Evolutionary conservation across 257 asterid genomes (phyloP).

Genomic region (Jacaranda copaia): DNA sequence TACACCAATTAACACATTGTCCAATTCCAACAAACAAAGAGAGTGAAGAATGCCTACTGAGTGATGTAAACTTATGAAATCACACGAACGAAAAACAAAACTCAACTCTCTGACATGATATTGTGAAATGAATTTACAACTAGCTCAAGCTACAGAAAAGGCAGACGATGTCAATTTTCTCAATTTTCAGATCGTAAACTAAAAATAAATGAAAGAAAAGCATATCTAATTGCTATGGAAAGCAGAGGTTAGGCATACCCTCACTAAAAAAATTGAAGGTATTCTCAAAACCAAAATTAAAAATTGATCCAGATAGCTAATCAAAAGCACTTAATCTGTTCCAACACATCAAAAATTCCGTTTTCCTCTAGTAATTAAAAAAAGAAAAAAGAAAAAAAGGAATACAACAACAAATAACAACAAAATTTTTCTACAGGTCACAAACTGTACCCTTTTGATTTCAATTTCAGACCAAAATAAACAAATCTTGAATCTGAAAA

Average conservation of each 20-base stretch:
- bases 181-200: not conserved
- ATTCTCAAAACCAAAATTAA: not conserved
- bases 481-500: conserved; percentile 6
- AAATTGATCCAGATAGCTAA: conserved; percentile 8
- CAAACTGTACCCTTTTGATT: not conserved
- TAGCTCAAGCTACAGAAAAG: conserved; percentile 2
- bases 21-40: conserved; percentile 12
- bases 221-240: conserved; percentile 7
- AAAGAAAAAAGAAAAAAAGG: too few relatives aligned
- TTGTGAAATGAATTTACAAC: not conserved
- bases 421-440: not conserved
- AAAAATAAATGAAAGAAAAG: conserved; percentile 1
- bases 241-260: not conserved
- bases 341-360: not conserved
- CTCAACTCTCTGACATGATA: not conserved
- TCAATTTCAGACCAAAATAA: conserved; percentile 25
- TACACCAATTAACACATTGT: not conserved
- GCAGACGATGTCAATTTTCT: conserved; percentile 12
- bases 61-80: conserved; percentile 5
- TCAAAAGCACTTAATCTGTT: not conserved
- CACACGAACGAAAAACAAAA: conserved; percentile 1
- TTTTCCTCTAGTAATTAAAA: not conserved
- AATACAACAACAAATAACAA: not conserved
- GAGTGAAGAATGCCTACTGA: not conserved
- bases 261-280: not conserved